Conservation (phyloP, 371 early-diverging fungal genomes). For the Catenaria anguillulae region DNA sequence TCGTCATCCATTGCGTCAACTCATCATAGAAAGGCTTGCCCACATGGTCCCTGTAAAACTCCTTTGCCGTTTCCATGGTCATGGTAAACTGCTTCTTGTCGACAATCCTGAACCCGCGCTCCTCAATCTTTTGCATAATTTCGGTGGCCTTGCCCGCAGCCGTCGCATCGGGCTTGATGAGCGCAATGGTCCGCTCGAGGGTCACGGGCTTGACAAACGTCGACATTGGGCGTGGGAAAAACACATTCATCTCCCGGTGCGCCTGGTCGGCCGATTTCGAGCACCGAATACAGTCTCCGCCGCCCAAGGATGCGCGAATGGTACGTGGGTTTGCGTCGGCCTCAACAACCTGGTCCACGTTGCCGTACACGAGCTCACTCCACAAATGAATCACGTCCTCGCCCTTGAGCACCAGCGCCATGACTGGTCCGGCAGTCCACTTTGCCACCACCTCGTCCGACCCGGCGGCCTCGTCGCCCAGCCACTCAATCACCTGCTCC, state of each 20-base stretch:
- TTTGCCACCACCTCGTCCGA: neutral
- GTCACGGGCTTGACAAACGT: neutral
- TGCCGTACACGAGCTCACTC: slow-evolving; percentile 33
- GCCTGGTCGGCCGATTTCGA: slow-evolving; percentile 21
- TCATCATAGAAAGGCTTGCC: slow-evolving; percentile 50
- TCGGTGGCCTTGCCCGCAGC: slow-evolving; percentile 34
- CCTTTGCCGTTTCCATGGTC: slow-evolving; percentile 26
- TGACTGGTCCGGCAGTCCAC: neutral
- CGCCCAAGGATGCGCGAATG: slow-evolving; percentile 17
- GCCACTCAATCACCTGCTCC: neutral
- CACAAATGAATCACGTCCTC: slow-evolving; percentile 27
- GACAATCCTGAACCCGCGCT: slow-evolving; percentile 41
- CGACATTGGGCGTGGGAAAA: slow-evolving; percentile 22
- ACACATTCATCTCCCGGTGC: slow-evolving; percentile 21
- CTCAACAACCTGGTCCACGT: slow-evolving; percentile 27
- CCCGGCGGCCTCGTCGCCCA: neutral
- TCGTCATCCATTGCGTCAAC: slow-evolving; percentile 53
- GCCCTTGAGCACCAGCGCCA: slow-evolving; percentile 24
- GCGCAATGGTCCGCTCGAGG: slow-evolving; percentile 31
- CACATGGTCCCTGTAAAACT: slow-evolving; percentile 57
- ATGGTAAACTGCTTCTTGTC: slow-evolving; percentile 37
- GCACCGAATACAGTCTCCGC: slow-evolving; percentile 28
- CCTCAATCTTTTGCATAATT: slow-evolving; percentile 35
- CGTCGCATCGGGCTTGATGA: slow-evolving; percentile 47
- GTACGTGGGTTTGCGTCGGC: slow-evolving; percentile 17